These are phyloP conservation scores for Canavalia gladiata DNA, from an alignment of 306 rosid genomes.

Conservation along the genomic window DNA sequence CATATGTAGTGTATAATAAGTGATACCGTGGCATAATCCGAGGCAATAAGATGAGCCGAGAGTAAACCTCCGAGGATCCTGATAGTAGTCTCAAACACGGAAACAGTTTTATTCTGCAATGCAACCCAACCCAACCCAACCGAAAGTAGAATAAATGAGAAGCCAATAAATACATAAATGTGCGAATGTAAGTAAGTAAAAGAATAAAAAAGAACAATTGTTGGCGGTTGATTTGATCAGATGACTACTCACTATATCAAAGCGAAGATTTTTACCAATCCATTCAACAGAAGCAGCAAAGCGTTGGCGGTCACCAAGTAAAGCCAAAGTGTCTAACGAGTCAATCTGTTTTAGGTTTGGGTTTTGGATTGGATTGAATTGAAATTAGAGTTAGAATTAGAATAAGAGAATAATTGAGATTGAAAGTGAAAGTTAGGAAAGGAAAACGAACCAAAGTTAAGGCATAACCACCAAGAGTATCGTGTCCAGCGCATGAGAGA, in stretches of 20 bases:
- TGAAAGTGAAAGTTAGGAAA: neutral
- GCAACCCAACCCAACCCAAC: neutral
- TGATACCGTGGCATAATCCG: conserved; percentile 90
- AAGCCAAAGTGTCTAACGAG: conserved; percentile 87
- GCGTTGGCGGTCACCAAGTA: conserved; percentile 81
- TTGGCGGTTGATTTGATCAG: too few species aligned
- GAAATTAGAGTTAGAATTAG: neutral
- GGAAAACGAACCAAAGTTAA: conserved; percentile 68
- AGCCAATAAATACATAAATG: neutral
- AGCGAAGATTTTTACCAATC: conserved; percentile 97
- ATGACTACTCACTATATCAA: conserved; percentile 84
- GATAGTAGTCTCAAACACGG: conserved; percentile 89
- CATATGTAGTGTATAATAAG: conserved; percentile 1
- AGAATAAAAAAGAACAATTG: neutral
- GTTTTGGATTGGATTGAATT: neutral
- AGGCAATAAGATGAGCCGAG: conserved; percentile 91
- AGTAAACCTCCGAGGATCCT: conserved; percentile 94
- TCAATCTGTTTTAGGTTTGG: conserved; percentile 66
- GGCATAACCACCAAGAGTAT: conserved; percentile 93
- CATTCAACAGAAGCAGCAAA: conserved; percentile 87
- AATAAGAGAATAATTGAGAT: neutral
- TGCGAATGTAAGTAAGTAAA: neutral
- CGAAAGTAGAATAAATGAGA: neutral
- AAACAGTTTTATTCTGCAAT: conserved; percentile 95
- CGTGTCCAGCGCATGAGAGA: conserved; percentile 82